Evolutionary conservation across 805 yeast genomes (phyloP).

Genomic region (Maudiozyma serrabonitensis): DNA sequence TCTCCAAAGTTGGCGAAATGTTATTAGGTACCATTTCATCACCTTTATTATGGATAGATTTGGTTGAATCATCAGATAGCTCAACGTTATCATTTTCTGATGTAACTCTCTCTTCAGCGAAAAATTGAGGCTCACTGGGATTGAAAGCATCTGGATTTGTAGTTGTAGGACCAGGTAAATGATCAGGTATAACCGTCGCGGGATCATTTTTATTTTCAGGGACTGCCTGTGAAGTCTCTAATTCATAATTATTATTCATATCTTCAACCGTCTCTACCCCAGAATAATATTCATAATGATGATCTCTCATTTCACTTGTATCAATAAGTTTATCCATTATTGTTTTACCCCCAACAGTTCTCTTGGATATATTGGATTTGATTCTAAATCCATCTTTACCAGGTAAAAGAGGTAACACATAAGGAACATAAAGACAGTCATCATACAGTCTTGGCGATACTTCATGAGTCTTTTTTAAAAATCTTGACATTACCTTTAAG

Average conservation of each 20-base stretch:
- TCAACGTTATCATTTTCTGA: not conserved
- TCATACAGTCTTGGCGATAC: conserved; percentile 83
- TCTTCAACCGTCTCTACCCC: conserved; percentile 58
- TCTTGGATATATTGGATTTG: conserved; percentile 46
- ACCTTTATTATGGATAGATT: not conserved
- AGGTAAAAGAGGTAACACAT: conserved; percentile 75
- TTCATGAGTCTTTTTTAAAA: conserved; percentile 60
- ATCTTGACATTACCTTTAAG: conserved; percentile 50
- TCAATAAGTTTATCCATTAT: conserved; percentile 71
- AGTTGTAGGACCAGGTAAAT: conserved; percentile 18
- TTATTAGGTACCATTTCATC: not conserved
- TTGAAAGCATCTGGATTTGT: conserved; percentile 53
- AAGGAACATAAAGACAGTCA: conserved; percentile 88
- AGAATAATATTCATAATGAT: conserved; percentile 82
- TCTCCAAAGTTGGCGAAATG: not conserved
- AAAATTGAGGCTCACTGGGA: conserved; percentile 89
- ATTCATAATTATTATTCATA: conserved; percentile 35
- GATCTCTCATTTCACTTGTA: conserved; percentile 77
- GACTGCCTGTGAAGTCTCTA: conserved; percentile 20
- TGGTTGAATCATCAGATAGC: not conserved
- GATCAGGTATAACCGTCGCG: conserved; percentile 15
- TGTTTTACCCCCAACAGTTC: conserved; percentile 33
- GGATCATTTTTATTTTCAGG: conserved; percentile 12
- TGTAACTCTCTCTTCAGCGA: conserved; percentile 38
- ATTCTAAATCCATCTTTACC: conserved; percentile 74